These are phyloP conservation scores for Fusarium neocosmosporiellum DNA, from an alignment of 2,329 filamentous ascomycete species.

Conservation along the genomic window DNA sequence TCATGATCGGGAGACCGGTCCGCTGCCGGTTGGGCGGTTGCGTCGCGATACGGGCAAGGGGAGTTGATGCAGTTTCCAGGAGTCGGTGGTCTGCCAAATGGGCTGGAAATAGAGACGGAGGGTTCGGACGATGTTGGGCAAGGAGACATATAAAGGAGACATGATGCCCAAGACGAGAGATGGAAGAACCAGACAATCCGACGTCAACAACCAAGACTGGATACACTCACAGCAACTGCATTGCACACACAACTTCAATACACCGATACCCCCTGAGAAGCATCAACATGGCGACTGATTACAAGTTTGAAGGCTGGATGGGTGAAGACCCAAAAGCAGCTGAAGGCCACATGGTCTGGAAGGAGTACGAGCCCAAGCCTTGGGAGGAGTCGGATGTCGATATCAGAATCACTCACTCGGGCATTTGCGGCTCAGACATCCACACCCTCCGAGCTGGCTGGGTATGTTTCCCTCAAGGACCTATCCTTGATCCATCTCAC, in stretches of 20 bases:
- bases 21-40: constrained; percentile 2
- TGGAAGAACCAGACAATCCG: background rate
- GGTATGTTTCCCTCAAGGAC: constrained; percentile 38
- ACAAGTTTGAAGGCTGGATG: constrained; percentile 65
- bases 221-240: background rate
- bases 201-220: background rate
- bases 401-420: constrained; percentile 73
- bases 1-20: constrained; percentile 12
- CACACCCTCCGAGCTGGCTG: constrained; percentile 69
- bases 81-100: constrained; percentile 2
- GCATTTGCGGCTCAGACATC: constrained; percentile 72
- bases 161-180: background rate
- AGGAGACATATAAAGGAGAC: background rate
- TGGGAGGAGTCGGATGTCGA: constrained; percentile 75
- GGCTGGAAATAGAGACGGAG: background rate
- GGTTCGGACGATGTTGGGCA: background rate
- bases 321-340: constrained; percentile 54
- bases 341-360: constrained; percentile 66
- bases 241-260: background rate
- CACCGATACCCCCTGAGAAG: background rate
- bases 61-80: background rate
- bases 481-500: background rate
- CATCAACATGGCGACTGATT: constrained; percentile 38
- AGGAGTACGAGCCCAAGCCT: constrained; percentile 69
- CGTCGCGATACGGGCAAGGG: background rate